Evolutionary conservation across 2,329 filamentous ascomycete species (phyloP), one percentile per base, ranked within the genome.

Genomic region (Tolypocladium sp.): DNA sequence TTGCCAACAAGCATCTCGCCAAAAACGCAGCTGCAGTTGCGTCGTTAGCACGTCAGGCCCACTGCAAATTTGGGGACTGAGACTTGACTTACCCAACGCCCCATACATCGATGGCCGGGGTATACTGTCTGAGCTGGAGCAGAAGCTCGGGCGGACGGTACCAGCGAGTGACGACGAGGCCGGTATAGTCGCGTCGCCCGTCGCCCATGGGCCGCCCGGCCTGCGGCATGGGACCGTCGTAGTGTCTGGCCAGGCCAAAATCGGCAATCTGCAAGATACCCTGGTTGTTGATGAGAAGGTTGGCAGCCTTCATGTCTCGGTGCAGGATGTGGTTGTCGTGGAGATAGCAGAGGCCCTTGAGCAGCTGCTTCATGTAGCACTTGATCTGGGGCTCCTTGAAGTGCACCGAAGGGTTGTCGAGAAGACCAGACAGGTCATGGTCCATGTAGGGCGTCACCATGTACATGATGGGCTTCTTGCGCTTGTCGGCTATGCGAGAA

Each of bases 371-470:
- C 84, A 99, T 87, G 74, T 99, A 99, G 77, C 94, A 99, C 74
- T 99, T 99, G 74, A 97, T 96, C 72, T 97, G 92, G 5, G 91
- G 83, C 69, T 92, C 88, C 55, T 89, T 90, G 68, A 99, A 93
- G 46, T 84, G 83, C 44, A 99, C 92, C 8, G 88, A 86, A 12
- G 93, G 93, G 68, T 99, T 99, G 73, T 97, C 94, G 67, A 99
- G 86, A 37, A 99, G 84, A 52, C 94, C 94, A 10, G 93, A 96
- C n/a, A 99, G 82, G 75, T 99, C 94, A 75, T 99, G 94, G 67
- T 97, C 92, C 92, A 97, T 97, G 74, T 99, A 99, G 8, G 93
- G 94, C 52, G 88, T 97, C 57, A 96, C 93, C 94, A 99, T 99
- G 76, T 97, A 97, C 80, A 99, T 92, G 66, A 92, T 92, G 4